Evolutionary conservation across 2,329 filamentous ascomycete species (phyloP).

Genomic region (Arthrobotrys entomopaga): DNA sequence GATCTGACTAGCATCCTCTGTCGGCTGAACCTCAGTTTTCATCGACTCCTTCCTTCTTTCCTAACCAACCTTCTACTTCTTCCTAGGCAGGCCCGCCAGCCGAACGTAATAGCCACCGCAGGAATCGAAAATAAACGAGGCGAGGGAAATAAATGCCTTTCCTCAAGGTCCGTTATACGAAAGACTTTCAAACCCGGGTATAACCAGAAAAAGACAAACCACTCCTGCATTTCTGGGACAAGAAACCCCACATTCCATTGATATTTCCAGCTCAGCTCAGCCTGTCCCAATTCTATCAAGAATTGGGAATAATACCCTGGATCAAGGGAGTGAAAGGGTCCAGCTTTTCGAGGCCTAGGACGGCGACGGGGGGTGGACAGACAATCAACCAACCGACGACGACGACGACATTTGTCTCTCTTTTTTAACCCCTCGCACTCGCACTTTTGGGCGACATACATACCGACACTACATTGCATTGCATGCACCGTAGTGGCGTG

Average conservation of each 20-base stretch:
- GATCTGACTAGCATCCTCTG: too few species aligned
- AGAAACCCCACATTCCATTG: too few species aligned
- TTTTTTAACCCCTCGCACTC: constrained; percentile 4
- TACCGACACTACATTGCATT: constrained; percentile 1
- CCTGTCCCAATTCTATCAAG: background rate
- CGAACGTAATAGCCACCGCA: background rate
- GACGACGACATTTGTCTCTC: background rate
- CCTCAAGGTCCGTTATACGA: background rate
- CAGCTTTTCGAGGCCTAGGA: background rate
- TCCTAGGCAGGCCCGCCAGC: too few species aligned
- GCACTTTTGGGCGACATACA: background rate
- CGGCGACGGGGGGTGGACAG: background rate
- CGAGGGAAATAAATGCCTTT: constrained; percentile 4
- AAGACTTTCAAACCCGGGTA: background rate
- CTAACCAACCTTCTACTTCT: too few species aligned
- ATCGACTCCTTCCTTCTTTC: too few species aligned
- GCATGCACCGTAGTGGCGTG: background rate
- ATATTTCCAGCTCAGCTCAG: too few species aligned
- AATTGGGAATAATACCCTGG: background rate
- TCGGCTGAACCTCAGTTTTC: too few species aligned
- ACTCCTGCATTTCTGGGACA: too few species aligned
- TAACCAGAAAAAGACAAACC: background rate
- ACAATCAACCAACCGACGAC: background rate
- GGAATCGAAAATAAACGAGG: constrained; percentile 8
- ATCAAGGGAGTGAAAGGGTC: too few species aligned